Evolutionary conservation across 371 early-diverging fungal genomes (phyloP), one percentile per base, ranked within the genome.

Genomic region (Apophysomyces sp.): DNA sequence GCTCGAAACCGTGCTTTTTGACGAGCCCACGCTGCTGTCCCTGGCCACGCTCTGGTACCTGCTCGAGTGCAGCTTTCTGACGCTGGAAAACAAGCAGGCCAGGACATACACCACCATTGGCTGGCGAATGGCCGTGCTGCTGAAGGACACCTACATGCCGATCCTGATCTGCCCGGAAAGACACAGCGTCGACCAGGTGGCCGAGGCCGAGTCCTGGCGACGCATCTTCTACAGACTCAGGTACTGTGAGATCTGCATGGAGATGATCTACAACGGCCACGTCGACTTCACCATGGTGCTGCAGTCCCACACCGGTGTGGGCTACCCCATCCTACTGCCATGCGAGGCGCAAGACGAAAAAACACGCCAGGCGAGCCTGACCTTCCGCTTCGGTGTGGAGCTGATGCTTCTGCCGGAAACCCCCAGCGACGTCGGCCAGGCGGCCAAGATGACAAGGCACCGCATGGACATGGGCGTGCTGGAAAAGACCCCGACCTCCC

Each of bases 151-250:
- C 1, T 74, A 75, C 30, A 30, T 62, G 26, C 54, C 56, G 1
- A 32, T 62, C 24, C 36, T 67, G 7, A n/a, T 11, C 51, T 6
- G 53, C 61, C 26, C 34, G 9, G 24, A 16, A 9, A 21, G 21
- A 21, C 21, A 59, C 15, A 12, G 31, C 31, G 21, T 3, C 9
- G 32, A 44, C 6, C 49, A 60, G 21, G 44, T 67, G 4, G 41
- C 63, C 7, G 55, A 63, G 15, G 78, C 78, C 15, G 80, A 80
- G 32, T 60, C 80, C 0, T 80, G 77, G 77, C 52, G 76, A 41
- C 69, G 80, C 0, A 37, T 73, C 26, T 80, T 69, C 55, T 77
- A 77, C 32, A 54, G 62, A 3, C 57, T 72, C 8, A 67, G 80
- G 4, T 73, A 69, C 44, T 40, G 69, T 21, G 74, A 76, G 34